Evolutionary conservation across 495 filamentous ascomycete species (phyloP).

Genomic region (Penicillium bialowiezense): DNA sequence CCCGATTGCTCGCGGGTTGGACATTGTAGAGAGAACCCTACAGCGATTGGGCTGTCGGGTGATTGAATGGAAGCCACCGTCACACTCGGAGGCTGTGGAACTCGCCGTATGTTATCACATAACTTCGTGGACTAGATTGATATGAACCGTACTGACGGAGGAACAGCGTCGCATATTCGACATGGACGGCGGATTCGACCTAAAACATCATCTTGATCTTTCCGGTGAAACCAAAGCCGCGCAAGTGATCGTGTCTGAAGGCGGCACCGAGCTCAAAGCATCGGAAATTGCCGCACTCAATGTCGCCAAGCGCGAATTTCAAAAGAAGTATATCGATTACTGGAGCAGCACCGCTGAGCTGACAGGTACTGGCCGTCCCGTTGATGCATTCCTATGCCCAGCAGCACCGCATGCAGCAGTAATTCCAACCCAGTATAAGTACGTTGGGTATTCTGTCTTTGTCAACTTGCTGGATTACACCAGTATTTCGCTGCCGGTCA

Average conservation of each 20-base stretch:
- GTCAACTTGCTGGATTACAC: constrained; percentile 60
- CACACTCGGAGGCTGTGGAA: constrained; percentile 34
- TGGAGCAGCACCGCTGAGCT: constrained; percentile 58
- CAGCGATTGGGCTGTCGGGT: constrained; percentile 54
- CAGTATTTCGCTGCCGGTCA: constrained; percentile 56
- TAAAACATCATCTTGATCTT: constrained; percentile 45
- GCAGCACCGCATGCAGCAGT: constrained; percentile 47
- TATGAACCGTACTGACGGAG: not conserved
- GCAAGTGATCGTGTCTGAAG: constrained; percentile 32
- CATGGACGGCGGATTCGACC: constrained; percentile 51
- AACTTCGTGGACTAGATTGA: not conserved
- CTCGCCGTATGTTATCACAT: constrained; percentile 36
- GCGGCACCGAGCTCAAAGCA: constrained; percentile 34
- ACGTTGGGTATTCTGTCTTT: constrained; percentile 51
- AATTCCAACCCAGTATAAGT: constrained; percentile 42
- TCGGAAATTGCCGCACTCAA: constrained; percentile 52
- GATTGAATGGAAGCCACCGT: constrained; percentile 58
- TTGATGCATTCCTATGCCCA: constrained; percentile 52
- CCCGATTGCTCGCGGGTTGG: constrained; percentile 52
- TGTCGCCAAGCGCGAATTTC: constrained; percentile 54
- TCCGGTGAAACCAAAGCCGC: constrained; percentile 51
- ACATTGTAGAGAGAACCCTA: constrained; percentile 48
- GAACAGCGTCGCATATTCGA: constrained; percentile 26
- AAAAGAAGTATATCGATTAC: constrained; percentile 66
- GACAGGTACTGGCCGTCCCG: constrained; percentile 56